phyloP scores from a whole-genome alignment of 1,284 basidiomycete genomes.

The Boletus smithii region DNA sequence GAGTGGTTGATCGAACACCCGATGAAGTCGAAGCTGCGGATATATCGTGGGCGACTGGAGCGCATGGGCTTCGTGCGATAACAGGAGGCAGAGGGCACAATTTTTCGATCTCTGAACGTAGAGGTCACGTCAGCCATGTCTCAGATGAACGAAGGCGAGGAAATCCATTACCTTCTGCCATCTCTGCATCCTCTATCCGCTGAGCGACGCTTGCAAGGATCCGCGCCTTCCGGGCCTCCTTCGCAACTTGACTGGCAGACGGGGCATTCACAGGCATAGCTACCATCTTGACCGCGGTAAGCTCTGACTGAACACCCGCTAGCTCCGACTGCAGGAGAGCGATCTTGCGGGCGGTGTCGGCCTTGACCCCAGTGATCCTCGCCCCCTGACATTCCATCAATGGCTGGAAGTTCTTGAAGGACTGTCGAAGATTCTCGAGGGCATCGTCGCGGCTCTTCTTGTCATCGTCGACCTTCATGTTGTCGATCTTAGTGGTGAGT shows the following conservation, averaged over 20 bases:
- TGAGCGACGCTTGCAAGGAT: slow-evolving; percentile 2
- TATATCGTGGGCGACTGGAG: no score
- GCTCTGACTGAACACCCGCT: slow-evolving; percentile 10
- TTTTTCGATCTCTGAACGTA: no score
- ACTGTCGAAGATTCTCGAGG: slow-evolving; percentile 5
- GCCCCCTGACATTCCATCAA: slow-evolving; percentile 18
- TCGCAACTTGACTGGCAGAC: slow-evolving; percentile 3
- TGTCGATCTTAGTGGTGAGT: slow-evolving; percentile 12
- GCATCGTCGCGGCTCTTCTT: slow-evolving; percentile 8
- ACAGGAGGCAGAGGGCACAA: no score
- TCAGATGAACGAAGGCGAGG: no score
- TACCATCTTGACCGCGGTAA: slow-evolving; percentile 11
- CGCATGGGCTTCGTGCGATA: no score
- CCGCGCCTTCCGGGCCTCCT: slow-evolving; percentile 1
- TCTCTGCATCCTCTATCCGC: neutral
- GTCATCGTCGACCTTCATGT: neutral
- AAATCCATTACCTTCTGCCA: no score
- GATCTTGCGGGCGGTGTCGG: slow-evolving; percentile 22
- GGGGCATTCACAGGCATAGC: neutral
- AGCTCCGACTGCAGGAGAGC: slow-evolving; percentile 18
- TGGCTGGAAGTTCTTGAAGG: slow-evolving; percentile 2
- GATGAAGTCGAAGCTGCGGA: no score
- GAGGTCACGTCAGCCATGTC: no score
- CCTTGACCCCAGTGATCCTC: slow-evolving; percentile 19
- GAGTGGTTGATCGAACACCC: neutral